Percentiles rank a stretch among this genome's conserved stretches.
Conservation (phyloP, 495 filamentous ascomycete species). For the Podospora fimiseda region DNA sequence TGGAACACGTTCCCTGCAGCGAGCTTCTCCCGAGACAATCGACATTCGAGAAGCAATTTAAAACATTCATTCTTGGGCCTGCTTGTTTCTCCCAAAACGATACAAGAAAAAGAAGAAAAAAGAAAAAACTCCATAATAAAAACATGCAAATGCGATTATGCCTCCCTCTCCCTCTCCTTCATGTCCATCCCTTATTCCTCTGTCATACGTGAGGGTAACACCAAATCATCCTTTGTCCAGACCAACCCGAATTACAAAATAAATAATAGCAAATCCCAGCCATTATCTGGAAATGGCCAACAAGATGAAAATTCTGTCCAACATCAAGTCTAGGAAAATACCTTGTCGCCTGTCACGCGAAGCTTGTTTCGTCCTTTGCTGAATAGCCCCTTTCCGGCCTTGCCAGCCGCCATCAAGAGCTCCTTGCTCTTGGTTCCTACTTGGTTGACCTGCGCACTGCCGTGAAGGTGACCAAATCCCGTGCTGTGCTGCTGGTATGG, state of each 20-base stretch:
- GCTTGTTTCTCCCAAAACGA: not conserved
- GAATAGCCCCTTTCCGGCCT: conserved; percentile 79
- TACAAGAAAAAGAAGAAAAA: not conserved
- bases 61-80: no score
- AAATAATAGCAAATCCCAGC: not conserved
- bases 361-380: conserved; percentile 81
- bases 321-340: conserved; percentile 51
- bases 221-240: no score
- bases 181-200: no score
- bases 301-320: not conserved
- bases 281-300: not conserved
- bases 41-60: no score
- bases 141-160: no score
- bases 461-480: conserved; percentile 25
- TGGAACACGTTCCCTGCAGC: no score
- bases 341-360: conserved; percentile 68
- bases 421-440: conserved; percentile 77
- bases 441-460: conserved; percentile 34
- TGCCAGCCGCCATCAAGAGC: conserved; percentile 72
- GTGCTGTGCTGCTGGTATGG: conserved; percentile 17
- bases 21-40: no score
- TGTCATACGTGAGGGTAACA: no score
- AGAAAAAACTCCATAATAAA: no score
- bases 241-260: no score
- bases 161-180: no score